Conservation (phyloP, 805 yeast species). For the Nakazawaea siamensis region DNA sequence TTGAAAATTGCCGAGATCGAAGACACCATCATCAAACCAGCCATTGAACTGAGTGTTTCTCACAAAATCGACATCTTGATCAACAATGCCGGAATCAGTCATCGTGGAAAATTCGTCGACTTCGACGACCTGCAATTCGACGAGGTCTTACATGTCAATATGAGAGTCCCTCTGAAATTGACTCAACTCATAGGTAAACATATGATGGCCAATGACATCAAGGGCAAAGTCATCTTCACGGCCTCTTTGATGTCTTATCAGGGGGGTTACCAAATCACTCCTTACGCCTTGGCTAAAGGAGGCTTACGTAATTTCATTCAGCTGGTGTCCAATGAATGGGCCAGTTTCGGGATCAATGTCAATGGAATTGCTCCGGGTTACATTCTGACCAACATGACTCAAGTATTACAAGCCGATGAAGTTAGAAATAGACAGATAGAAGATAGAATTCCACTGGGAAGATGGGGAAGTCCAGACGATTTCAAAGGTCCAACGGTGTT, state of each 20-base stretch:
- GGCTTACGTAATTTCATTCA: constrained; percentile 28
- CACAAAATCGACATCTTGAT: constrained; percentile 23
- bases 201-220: constrained; percentile 22
- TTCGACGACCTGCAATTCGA: constrained; percentile 30
- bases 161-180: constrained; percentile 27
- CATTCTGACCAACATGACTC: constrained; percentile 37
- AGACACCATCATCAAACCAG: constrained; percentile 20
- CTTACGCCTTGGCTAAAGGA: constrained; percentile 35
- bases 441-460: constrained; percentile 33
- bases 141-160: constrained; percentile 31
- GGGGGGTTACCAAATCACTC: constrained; percentile 28
- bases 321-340: constrained; percentile 36
- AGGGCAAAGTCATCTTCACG: constrained; percentile 34
- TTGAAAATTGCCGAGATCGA: constrained; percentile 22
- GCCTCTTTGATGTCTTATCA: constrained; percentile 32
- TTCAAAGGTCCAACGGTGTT: constrained; percentile 35
- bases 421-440: constrained; percentile 20
- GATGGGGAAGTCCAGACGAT: constrained; percentile 43
- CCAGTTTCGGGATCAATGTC: constrained; percentile 33
- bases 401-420: constrained; percentile 19
- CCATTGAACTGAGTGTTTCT: constrained; percentile 20
- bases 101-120: constrained; percentile 23
- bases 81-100: constrained; percentile 28
- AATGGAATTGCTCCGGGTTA: constrained; percentile 45
- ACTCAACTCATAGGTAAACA: constrained; percentile 29